Base-by-base conservation (phyloP, 2,329 filamentous ascomycete genomes). In the Curvularia lunata region DNA sequence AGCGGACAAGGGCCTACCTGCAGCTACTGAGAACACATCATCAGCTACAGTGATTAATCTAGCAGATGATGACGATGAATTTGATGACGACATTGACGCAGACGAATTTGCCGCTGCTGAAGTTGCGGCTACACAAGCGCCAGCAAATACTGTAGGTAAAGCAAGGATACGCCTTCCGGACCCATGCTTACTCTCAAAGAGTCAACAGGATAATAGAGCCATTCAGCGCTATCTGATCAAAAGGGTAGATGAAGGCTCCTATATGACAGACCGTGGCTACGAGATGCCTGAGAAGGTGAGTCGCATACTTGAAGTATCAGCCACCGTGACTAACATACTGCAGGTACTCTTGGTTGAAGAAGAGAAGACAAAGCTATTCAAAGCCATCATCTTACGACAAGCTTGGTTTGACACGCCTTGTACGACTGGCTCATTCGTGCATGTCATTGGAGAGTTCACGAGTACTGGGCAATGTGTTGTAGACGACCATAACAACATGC, bases 141-240 rank as follows among this genome's bases (percentile, higher is more conserved):
- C 79, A 70, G 66, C 56, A n/a, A 69, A 59, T 54, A 72, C 62
- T 69, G 86, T 88, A 87, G 76, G 85, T 87, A 81, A 68, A 67
- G 61, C 54, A 58, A 23, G 16, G 38, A 59, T 56, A 46, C 43
- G 54, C 62, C 55, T 62, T 62, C 61, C 63, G 47, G 59, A 62
- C 54, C 57, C 70, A 60, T 83, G 80, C 90, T 92, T 88, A 93
- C 82, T 80, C 74, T 78, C 79, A 76, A 81, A 82, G 85, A 90
- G 89, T 86, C 84, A 78, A 85, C 81, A 74, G 74, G 90, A 88
- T 75, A 80, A 84, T 67, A 88, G 87, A 80, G 86, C 88, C 47
- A 96, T 96, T 71, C 92, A 96, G 78, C 89, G 94, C 65, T 97
- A 96, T 79, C 82, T 93, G 62, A 85, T 97, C 68, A 89, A 88